These are phyloP conservation scores for Lonicera japonica DNA, from an alignment of 129 eudicot species.

Conservation along the genomic window DNA sequence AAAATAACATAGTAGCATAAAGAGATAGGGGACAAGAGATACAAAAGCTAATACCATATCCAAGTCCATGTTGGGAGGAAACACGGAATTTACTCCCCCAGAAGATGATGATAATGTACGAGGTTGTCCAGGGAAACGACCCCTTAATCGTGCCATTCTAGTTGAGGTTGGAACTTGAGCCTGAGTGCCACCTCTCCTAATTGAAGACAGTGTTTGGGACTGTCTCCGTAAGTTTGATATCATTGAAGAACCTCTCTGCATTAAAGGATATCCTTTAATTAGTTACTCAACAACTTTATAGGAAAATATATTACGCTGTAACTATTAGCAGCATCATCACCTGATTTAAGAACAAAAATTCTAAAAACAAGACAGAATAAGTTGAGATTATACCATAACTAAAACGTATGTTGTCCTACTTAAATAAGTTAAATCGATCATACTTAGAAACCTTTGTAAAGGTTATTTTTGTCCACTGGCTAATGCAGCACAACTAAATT, in stretches of 20 bases:
- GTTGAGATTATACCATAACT: too few relatives aligned
- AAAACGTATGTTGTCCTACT: too few relatives aligned
- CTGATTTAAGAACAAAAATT: too few relatives aligned
- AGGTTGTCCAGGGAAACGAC: conserved; percentile 64
- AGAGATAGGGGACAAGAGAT: not conserved
- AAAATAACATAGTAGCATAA: not conserved
- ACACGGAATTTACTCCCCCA: conserved; percentile 34
- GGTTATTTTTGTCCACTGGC: not conserved
- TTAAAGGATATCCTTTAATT: conserved; percentile 2
- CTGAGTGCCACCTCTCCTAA: conserved; percentile 39
- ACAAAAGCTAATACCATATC: conserved; percentile 51
- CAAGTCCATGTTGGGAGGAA: conserved; percentile 76
- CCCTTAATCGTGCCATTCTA: conserved; percentile 52
- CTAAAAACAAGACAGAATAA: too few relatives aligned
- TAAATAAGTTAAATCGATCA: too few relatives aligned
- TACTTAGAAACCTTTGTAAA: not conserved
- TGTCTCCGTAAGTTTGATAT: conserved; percentile 23
- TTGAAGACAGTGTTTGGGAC: conserved; percentile 27
- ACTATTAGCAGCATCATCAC: too few relatives aligned
- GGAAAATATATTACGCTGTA: too few relatives aligned
- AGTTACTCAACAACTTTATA: not conserved
- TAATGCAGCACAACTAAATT: not conserved
- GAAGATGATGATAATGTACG: conserved; percentile 54
- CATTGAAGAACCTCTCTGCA: conserved; percentile 42
- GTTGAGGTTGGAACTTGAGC: conserved; percentile 42